These are phyloP conservation scores for Sindora glabra DNA, from an alignment of 306 rosid genomes.

Conservation along the genomic window DNA sequence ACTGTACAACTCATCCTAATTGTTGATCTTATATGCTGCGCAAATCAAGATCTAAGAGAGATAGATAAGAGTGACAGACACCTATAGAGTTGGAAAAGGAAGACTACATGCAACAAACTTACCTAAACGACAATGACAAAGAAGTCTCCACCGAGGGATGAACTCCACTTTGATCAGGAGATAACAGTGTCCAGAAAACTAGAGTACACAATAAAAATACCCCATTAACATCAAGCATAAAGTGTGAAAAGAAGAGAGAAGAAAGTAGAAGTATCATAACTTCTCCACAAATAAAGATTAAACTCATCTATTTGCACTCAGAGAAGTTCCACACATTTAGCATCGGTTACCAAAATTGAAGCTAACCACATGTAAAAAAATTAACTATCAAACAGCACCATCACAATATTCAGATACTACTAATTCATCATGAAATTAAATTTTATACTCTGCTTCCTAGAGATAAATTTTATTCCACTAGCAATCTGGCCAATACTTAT, in stretches of 20 bases:
- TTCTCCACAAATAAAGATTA: neutral
- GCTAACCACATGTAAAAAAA: neutral
- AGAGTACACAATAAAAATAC: slow-evolving; percentile 16
- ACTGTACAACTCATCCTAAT: too few relatives aligned
- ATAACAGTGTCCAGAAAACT: slow-evolving; percentile 65
- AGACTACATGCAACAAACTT: neutral
- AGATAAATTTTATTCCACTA: too few relatives aligned
- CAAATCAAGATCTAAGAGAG: too few relatives aligned
- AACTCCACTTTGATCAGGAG: slow-evolving; percentile 60
- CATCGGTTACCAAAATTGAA: neutral
- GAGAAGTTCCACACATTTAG: neutral
- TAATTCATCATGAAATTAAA: too few relatives aligned
- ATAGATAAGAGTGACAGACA: too few relatives aligned
- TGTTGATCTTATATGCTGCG: too few relatives aligned
- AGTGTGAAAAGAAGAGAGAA: neutral
- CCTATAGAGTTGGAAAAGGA: neutral
- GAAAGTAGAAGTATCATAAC: neutral
- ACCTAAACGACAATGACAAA: slow-evolving; percentile 72
- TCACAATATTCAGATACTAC: too few relatives aligned
- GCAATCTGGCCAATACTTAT: too few relatives aligned
- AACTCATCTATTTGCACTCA: neutral
- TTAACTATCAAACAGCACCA: neutral
- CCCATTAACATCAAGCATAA: slow-evolving; percentile 6
- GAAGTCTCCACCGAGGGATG: slow-evolving; percentile 65
- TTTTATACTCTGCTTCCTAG: too few relatives aligned